phyloP scores from a whole-genome alignment of 371 early-diverging fungal genomes.

The Circinella minor region DNA sequence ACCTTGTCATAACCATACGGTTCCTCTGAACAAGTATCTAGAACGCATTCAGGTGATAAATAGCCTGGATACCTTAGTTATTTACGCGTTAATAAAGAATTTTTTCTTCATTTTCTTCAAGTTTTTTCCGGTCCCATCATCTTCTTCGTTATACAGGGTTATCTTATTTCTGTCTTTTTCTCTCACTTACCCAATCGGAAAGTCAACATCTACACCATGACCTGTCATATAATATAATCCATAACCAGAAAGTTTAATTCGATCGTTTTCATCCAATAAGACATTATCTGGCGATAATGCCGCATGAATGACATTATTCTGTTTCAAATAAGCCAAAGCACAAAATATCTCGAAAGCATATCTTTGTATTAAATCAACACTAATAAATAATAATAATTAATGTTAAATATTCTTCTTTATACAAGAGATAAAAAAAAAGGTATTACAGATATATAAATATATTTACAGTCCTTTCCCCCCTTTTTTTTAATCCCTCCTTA shows the following conservation, averaged over 20 bases:
- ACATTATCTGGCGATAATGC: slow-evolving; percentile 58
- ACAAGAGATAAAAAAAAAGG: not conserved
- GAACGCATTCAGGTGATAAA: slow-evolving; percentile 42
- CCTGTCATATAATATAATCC: slow-evolving; percentile 71
- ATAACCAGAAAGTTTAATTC: slow-evolving; percentile 62
- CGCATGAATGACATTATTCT: slow-evolving; percentile 53
- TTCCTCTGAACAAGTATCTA: not conserved
- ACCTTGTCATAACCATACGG: slow-evolving; percentile 32
- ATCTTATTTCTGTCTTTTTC: not conserved
- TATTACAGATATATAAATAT: no score
- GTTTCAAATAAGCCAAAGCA: slow-evolving; percentile 55
- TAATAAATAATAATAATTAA: slow-evolving; percentile 2
- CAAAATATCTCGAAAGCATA: slow-evolving; percentile 65
- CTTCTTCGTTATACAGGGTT: not conserved
- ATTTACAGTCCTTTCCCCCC: not conserved
- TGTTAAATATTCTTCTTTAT: not conserved
- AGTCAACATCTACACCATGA: slow-evolving; percentile 61
- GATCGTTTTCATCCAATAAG: slow-evolving; percentile 52
- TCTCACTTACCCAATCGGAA: slow-evolving; percentile 60
- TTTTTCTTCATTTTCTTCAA: not conserved
- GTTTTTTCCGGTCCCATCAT: not conserved
- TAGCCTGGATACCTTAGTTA: slow-evolving; percentile 34
- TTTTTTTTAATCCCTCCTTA: not conserved
- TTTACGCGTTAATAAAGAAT: not conserved
- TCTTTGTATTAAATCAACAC: slow-evolving; percentile 34